phyloP scores from a whole-genome alignment of 1,284 basidiomycete genomes.

The Tausonia pullulans region DNA sequence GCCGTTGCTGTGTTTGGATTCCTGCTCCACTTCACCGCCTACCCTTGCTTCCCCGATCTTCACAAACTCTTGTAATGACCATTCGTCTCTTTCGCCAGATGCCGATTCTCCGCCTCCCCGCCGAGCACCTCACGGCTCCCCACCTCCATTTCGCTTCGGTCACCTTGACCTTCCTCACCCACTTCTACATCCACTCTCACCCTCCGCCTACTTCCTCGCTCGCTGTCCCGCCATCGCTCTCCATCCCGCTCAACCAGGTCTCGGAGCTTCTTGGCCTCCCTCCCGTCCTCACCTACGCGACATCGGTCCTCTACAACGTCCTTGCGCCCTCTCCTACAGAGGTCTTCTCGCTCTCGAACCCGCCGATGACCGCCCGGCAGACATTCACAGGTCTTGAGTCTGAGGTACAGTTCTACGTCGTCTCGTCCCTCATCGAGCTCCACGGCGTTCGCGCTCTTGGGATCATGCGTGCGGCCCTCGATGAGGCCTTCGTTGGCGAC shows the following conservation, averaged over 20 bases:
- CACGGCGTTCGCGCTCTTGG: constrained; percentile 74
- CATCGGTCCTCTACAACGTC: constrained; percentile 85
- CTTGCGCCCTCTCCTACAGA: constrained; percentile 44
- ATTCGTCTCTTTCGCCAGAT: constrained; percentile 41
- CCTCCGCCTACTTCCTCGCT: constrained; percentile 38
- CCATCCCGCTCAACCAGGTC: constrained; percentile 67
- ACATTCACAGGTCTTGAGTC: constrained; percentile 72
- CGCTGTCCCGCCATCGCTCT: constrained; percentile 57
- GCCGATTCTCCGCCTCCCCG: constrained; percentile 45
- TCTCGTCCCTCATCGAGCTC: constrained; percentile 81
- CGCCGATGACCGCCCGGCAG: constrained; percentile 43
- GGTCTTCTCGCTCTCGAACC: constrained; percentile 41
- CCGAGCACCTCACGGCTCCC: constrained; percentile 41
- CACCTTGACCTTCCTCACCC: constrained; percentile 72
- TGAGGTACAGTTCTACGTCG: constrained; percentile 81
- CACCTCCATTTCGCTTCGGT: constrained; percentile 69
- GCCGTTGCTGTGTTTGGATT: not conserved
- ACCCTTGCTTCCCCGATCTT: not conserved
- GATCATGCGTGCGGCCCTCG: constrained; percentile 77
- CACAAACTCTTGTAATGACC: not conserved
- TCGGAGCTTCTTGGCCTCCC: constrained; percentile 69
- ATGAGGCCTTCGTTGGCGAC: constrained; percentile 85
- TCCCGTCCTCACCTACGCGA: constrained; percentile 84
- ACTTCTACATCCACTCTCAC: constrained; percentile 76
- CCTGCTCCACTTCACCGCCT: not conserved